phyloP scores from a whole-genome alignment of 352 stramenopile species.

The Peronospora belbahrii region DNA sequence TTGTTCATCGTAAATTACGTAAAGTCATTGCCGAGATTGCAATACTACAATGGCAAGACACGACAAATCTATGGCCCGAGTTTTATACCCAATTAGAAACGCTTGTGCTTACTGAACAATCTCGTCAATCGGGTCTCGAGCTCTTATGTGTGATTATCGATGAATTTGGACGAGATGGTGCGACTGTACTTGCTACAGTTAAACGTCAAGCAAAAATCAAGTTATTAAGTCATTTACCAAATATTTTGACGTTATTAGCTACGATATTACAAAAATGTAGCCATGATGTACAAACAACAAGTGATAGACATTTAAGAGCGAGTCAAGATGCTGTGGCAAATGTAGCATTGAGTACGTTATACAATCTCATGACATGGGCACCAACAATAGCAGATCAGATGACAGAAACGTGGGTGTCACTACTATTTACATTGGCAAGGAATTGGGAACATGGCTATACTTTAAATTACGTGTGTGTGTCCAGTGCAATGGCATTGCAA shows the following conservation, averaged over 20 bases:
- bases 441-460: slow-evolving; percentile 33
- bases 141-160: slow-evolving; percentile 52
- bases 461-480: slow-evolving; percentile 29
- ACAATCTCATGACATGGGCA: slow-evolving; percentile 41
- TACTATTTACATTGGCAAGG: slow-evolving; percentile 51
- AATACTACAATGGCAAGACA: slow-evolving; percentile 38
- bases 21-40: slow-evolving; percentile 72
- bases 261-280: slow-evolving; percentile 42
- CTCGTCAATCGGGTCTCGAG: slow-evolving; percentile 44
- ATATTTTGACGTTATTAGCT: slow-evolving; percentile 38
- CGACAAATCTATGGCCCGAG: slow-evolving; percentile 33
- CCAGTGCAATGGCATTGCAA: slow-evolving; percentile 50
- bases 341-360: slow-evolving; percentile 48
- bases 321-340: slow-evolving; percentile 44
- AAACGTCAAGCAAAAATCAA: slow-evolving; percentile 40
- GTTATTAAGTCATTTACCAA: slow-evolving; percentile 38
- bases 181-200: slow-evolving; percentile 35
- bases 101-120: slow-evolving; percentile 35
- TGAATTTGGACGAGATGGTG: slow-evolving; percentile 68
- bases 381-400: slow-evolving; percentile 48
- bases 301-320: slow-evolving; percentile 6
- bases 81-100: slow-evolving; percentile 60
- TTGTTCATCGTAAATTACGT: slow-evolving; percentile 58
- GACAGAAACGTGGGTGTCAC: slow-evolving; percentile 44
- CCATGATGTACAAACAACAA: slow-evolving; percentile 28